Evolutionary conservation across 2,329 filamentous ascomycete species (phyloP), one percentile per base, ranked within the genome.

Genomic region (Arachnomyces sp.): DNA sequence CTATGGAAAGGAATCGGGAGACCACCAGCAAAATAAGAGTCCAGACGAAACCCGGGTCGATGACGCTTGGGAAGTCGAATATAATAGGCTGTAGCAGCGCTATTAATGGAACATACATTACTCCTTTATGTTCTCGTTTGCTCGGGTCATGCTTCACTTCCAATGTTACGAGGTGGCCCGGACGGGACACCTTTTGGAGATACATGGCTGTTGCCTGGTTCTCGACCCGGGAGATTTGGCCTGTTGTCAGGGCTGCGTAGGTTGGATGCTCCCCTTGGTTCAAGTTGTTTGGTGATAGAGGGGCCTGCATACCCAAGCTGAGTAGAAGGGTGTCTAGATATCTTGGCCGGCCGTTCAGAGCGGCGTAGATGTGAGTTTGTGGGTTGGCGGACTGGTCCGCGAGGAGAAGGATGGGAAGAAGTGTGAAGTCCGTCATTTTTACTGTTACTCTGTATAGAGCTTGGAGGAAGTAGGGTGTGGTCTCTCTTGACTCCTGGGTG

Each of bases 161-260:
- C 21, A 82, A 58, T 7, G 75, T 74, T 28, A 80, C 66, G 14
- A 74, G 63, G 43, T 72, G 70, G 12, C 77, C 77, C 3, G 75
- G 72, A 52, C 67, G 63, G 16, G 74, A 73, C 13, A 81, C 68
- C 37, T 69, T 72, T 58, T 79, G 59, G 30, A 78, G 57, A 48
- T 72, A 80, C 34, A 64, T 59, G 7, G 74, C 67, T 1, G 74
- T 78, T 28, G 75, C 75, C 4, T 51, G 49, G 39, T 61, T 61
- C 45, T 68, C 66, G 7, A 69, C 56, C 2, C 63, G 57, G 34
- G 68, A 69, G 13, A 66, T 56, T 36, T 68, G 66, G 38, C 65
- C 65, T 43, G 53, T 68, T 43, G 55, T 67, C 59, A 64, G 68
- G 4, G 65, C 65, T 3, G 61, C 62, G 11, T 61, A 59, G 14